Conservation (phyloP, 768 basidiomycete species). For the Suillus placidus region DNA sequence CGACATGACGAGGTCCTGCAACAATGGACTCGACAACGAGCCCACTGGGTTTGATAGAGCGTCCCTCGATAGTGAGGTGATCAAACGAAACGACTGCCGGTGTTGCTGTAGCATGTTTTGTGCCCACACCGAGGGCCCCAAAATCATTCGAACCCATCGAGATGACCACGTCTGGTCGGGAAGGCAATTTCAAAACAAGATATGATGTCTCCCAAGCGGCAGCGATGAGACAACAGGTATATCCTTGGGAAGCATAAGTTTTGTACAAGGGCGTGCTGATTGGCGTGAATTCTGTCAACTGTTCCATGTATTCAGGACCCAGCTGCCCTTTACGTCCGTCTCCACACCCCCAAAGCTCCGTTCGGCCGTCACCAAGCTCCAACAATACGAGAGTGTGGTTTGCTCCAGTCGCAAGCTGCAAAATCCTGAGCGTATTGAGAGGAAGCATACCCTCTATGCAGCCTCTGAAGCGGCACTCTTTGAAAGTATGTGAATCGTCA, state of each 20-base stretch:
- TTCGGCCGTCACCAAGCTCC: slow-evolving; percentile 31
- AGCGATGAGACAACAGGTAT: slow-evolving; percentile 52
- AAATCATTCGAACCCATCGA: slow-evolving; percentile 88
- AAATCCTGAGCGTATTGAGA: slow-evolving; percentile 32
- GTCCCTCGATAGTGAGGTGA: slow-evolving; percentile 19
- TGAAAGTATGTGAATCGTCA: slow-evolving; percentile 45
- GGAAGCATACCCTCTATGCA: slow-evolving; percentile 28
- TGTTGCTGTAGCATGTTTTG: slow-evolving; percentile 15
- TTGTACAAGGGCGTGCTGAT: slow-evolving; percentile 45
- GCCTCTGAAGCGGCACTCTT: slow-evolving; percentile 38
- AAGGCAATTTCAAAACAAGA: slow-evolving; percentile 54
- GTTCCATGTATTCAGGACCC: slow-evolving; percentile 43
- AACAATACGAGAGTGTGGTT: slow-evolving; percentile 80
- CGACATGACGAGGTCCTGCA: slow-evolving; percentile 75
- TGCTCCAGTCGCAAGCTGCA: slow-evolving; percentile 67
- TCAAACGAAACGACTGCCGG: slow-evolving; percentile 19
- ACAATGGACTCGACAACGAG: slow-evolving; percentile 46
- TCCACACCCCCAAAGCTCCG: slow-evolving; percentile 74
- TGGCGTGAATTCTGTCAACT: slow-evolving; percentile 44
- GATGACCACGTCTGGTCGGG: slow-evolving; percentile 55
- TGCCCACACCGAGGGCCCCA: slow-evolving; percentile 72
- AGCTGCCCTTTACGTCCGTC: slow-evolving; percentile 75
- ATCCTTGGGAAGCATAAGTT: slow-evolving; percentile 39
- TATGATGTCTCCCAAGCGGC: slow-evolving; percentile 88
- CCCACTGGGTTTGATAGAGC: slow-evolving; percentile 25